phyloP scores from a whole-genome alignment of 768 basidiomycete genomes.

The Lentinus tigrinus region DNA sequence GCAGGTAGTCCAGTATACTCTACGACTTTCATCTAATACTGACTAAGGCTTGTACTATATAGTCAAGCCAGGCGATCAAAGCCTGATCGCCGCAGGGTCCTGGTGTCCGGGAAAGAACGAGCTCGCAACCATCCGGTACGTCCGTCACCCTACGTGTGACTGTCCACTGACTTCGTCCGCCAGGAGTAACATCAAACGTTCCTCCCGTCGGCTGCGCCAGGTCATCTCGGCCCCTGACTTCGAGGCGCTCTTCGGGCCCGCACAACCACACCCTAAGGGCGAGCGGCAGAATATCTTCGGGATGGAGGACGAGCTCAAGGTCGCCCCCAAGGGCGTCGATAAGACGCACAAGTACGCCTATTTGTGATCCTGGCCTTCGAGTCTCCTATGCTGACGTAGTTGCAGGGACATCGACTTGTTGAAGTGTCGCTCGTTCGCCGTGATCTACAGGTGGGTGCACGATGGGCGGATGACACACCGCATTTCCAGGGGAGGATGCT shows the following conservation, averaged over 20 bases:
- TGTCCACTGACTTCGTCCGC: not conserved
- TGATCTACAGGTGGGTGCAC: slow-evolving; percentile 60
- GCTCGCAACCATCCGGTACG: slow-evolving; percentile 66
- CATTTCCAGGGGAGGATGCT: too few species aligned
- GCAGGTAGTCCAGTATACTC: slow-evolving; percentile 25
- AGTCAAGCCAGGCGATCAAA: slow-evolving; percentile 70
- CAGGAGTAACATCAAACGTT: slow-evolving; percentile 63
- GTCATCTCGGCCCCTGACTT: slow-evolving; percentile 72
- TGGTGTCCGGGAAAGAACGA: slow-evolving; percentile 83
- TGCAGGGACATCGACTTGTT: slow-evolving; percentile 87
- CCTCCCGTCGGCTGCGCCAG: slow-evolving; percentile 59
- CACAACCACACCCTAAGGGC: slow-evolving; percentile 61
- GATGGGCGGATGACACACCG: not conserved
- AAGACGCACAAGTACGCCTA: slow-evolving; percentile 71
- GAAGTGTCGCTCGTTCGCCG: slow-evolving; percentile 77
- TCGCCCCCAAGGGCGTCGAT: slow-evolving; percentile 85
- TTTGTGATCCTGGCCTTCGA: not conserved
- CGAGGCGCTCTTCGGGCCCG: slow-evolving; percentile 71
- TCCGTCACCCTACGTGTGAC: not conserved
- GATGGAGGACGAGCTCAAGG: slow-evolving; percentile 82
- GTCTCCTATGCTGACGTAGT: not conserved
- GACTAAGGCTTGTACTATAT: too few species aligned
- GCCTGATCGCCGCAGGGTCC: slow-evolving; percentile 73
- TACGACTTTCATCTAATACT: not conserved
- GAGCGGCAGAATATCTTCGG: slow-evolving; percentile 80